phyloP scores from a whole-genome alignment of 768 basidiomycete species.

The Phlegmacium glaucopus region DNA sequence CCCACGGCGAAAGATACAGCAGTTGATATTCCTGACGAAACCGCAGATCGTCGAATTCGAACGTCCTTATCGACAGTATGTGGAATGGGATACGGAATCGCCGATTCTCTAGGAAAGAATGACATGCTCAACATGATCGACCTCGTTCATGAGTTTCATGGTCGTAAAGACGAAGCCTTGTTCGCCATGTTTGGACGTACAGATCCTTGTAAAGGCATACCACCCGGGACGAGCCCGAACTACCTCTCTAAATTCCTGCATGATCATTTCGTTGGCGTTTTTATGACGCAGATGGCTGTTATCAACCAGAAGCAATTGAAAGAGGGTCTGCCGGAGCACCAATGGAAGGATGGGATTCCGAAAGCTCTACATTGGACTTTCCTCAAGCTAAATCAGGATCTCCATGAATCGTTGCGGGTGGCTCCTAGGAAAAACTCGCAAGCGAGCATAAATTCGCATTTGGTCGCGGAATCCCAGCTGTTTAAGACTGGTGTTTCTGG shows the following conservation, averaged over 20 bases:
- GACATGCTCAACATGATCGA: constrained; percentile 89
- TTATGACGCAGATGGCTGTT: constrained; percentile 54
- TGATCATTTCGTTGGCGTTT: constrained; percentile 69
- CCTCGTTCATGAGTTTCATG: constrained; percentile 85
- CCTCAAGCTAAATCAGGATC: constrained; percentile 77
- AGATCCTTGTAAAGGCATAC: constrained; percentile 39
- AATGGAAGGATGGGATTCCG: constrained; percentile 41
- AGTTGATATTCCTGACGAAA: constrained; percentile 76
- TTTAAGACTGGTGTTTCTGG: constrained; percentile 76
- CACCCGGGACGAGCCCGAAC: constrained; percentile 53
- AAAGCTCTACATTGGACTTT: constrained; percentile 89
- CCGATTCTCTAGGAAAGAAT: constrained; percentile 81
- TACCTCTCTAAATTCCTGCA: constrained; percentile 79
- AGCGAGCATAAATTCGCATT: constrained; percentile 44
- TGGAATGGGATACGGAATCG: constrained; percentile 94
- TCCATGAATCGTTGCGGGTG: constrained; percentile 64
- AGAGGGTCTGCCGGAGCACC: constrained; percentile 24
- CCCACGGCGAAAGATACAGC: constrained; percentile 49
- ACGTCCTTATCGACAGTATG: constrained; percentile 87
- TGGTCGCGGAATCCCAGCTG: constrained; percentile 42
- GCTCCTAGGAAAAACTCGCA: constrained; percentile 70
- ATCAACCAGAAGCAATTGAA: constrained; percentile 38
- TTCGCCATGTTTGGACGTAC: constrained; percentile 95
- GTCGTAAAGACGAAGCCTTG: constrained; percentile 73
- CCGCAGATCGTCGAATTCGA: constrained; percentile 85